phyloP scores from a whole-genome alignment of 305 asterid genomes.

The Fraxinus sp. region DNA sequence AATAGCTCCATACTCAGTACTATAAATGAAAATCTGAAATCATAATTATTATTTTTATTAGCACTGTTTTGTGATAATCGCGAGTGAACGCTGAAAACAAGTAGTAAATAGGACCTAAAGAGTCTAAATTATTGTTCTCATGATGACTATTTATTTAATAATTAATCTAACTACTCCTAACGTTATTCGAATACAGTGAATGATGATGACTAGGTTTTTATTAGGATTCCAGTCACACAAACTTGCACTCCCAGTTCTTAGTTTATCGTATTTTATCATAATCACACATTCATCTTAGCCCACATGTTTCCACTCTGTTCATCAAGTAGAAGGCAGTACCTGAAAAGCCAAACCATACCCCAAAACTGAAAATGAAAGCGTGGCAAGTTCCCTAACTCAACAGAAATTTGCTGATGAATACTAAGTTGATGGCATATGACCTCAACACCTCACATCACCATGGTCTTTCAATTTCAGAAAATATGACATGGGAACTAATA shows the following conservation, averaged over 20 bases:
- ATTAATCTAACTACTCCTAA: too few relatives aligned
- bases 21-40: too few relatives aligned
- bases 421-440: background rate
- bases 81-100: too few relatives aligned
- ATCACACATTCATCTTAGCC: background rate
- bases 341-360: background rate
- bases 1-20: background rate
- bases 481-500: background rate
- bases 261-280: background rate
- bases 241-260: background rate
- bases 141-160: too few relatives aligned
- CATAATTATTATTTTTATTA: too few relatives aligned
- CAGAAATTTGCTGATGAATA: background rate
- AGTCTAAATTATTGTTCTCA: too few relatives aligned
- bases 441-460: background rate
- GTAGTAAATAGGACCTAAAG: too few relatives aligned
- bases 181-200: too few relatives aligned
- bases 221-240: background rate
- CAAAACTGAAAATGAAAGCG: background rate
- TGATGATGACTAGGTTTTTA: too few relatives aligned
- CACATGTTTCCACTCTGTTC: background rate
- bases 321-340: background rate
- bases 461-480: background rate
- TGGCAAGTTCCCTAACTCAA: background rate
- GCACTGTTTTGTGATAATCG: too few relatives aligned